Conservation (phyloP, 1,284 basidiomycete genomes). For the Naganishia sp. region DNA sequence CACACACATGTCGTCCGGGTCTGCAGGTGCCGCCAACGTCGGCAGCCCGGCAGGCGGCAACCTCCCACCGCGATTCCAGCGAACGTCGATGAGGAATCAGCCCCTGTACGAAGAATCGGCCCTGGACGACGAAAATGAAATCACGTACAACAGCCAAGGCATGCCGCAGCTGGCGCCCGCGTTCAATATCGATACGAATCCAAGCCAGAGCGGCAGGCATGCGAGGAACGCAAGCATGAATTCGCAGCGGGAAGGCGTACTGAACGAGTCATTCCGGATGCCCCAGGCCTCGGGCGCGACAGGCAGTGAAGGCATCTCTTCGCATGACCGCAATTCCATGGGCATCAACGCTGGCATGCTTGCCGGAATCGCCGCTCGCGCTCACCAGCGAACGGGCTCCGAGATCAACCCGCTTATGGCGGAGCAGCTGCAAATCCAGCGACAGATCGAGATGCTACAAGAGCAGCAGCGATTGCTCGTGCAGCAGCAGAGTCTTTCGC, state of each 20-base stretch:
- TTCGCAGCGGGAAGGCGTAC: constrained; percentile 10
- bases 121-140: constrained; percentile 39
- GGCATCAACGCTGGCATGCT: constrained; percentile 40
- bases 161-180: constrained; percentile 83
- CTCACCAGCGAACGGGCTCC: constrained; percentile 59
- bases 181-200: constrained; percentile 54
- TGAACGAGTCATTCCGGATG: constrained; percentile 27
- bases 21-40: constrained; percentile 6
- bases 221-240: constrained; percentile 13
- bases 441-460: constrained; percentile 84
- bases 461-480: constrained; percentile 84
- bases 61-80: constrained; percentile 33
- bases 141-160: constrained; percentile 64
- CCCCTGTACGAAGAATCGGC: constrained; percentile 52
- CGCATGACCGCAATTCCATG: constrained; percentile 18
- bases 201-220: constrained; percentile 10
- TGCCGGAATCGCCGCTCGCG: constrained; percentile 52
- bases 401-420: constrained; percentile 60
- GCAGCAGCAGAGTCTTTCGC: constrained; percentile 71
- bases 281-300: constrained; percentile 8
- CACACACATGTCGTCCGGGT: constrained; percentile 16
- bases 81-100: constrained; percentile 28
- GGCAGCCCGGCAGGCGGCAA: constrained; percentile 31
- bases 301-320: constrained; percentile 1
- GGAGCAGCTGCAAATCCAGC: constrained; percentile 78